phyloP scores from a whole-genome alignment of 805 yeast genomes.

The Ogataea pilisensis region DNA sequence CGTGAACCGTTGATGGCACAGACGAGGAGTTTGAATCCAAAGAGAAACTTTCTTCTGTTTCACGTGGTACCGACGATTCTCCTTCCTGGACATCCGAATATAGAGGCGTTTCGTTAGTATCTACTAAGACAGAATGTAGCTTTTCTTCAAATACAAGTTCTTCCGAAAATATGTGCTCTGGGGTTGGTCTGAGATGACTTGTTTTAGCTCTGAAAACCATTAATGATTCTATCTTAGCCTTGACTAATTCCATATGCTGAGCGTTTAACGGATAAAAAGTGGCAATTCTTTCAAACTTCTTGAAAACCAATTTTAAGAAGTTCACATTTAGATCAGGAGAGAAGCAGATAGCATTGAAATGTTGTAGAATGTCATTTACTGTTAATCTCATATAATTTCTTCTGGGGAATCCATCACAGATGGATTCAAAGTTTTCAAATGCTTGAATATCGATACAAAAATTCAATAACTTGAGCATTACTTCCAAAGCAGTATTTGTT shows the following conservation, averaged over 20 bases:
- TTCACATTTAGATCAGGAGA: conserved; percentile 2
- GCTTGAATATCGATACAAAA: conserved; percentile 8
- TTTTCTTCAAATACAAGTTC: too few relatives aligned
- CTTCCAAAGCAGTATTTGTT: conserved; percentile 8
- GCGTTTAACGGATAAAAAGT: conserved; percentile 4
- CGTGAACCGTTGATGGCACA: not conserved
- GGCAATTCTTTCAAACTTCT: conserved; percentile 11
- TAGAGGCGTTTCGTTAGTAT: too few relatives aligned
- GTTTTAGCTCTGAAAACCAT: too few relatives aligned
- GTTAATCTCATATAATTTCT: conserved; percentile 7
- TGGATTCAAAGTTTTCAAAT: conserved; percentile 1
- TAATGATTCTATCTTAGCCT: too few relatives aligned
- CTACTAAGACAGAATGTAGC: too few relatives aligned
- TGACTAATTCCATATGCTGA: conserved; percentile 3
- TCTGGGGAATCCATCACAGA: conserved; percentile 5
- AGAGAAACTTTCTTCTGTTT: too few relatives aligned
- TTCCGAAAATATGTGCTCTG: too few relatives aligned
- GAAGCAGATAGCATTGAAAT: conserved; percentile 11
- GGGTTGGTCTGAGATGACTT: too few relatives aligned
- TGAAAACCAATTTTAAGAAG: conserved; percentile 6
- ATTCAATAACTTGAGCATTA: conserved; percentile 10
- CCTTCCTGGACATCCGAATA: too few relatives aligned
- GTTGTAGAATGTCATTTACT: conserved; percentile 9
- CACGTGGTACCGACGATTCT: too few relatives aligned
- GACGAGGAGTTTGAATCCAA: not conserved